A percentile compares a stretch with the other conserved stretches of the same genome.
Evolutionary conservation across 345 rosid genomes (phyloP).

Genomic region (Sisymbrium altissimum): DNA sequence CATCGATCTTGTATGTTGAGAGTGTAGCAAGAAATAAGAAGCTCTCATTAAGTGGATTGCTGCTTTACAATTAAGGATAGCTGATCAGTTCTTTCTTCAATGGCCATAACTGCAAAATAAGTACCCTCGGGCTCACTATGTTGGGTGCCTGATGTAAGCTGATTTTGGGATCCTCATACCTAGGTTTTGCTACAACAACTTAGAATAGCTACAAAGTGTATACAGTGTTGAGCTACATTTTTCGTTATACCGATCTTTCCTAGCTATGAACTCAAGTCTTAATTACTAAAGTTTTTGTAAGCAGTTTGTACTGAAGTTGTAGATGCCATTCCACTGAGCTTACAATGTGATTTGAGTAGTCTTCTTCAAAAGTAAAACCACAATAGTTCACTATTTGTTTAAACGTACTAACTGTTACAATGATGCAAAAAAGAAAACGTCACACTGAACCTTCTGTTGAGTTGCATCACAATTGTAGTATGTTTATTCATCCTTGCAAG

Average conservation of each 20-base stretch:
- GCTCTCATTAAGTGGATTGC: constrained; percentile 84
- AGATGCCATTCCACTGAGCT: background rate
- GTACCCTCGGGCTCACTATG: constrained; percentile 67
- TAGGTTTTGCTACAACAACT: background rate
- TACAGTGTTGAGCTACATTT: background rate
- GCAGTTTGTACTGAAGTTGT: background rate
- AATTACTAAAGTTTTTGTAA: background rate
- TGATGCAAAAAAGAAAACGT: background rate
- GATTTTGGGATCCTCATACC: constrained; percentile 11
- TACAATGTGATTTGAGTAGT: background rate
- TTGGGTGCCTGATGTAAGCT: constrained; percentile 79
- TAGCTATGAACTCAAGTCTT: constrained; percentile 11
- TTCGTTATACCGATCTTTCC: background rate
- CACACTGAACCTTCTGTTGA: background rate
- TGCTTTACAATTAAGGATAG: constrained; percentile 71
- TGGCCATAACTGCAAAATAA: constrained; percentile 78
- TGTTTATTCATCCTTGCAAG: background rate
- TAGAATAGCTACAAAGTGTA: constrained; percentile 18
- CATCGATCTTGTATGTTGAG: constrained; percentile 75
- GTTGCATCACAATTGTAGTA: background rate
- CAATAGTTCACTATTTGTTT: background rate
- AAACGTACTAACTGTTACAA: constrained; percentile 15
- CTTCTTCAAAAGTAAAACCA: constrained; percentile 8
- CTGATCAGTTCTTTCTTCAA: constrained; percentile 84
- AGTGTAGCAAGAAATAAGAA: constrained; percentile 86